Evolutionary conservation across 352 stramenopile species (phyloP).

Genomic region (Pythium utonaiense): DNA sequence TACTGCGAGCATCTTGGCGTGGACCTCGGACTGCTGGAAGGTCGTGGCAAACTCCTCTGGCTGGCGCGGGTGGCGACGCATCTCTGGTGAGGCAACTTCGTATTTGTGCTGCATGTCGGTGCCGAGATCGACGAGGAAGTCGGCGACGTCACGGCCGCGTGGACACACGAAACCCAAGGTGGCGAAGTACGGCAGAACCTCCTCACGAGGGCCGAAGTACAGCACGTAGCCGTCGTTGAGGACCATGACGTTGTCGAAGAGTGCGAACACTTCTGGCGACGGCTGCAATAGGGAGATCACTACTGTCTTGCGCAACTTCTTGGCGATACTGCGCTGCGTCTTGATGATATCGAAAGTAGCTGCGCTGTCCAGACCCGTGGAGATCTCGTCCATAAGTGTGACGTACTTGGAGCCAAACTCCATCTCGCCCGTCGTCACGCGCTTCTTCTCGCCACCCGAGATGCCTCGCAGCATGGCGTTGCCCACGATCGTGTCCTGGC

Average conservation of each 20-base stretch:
- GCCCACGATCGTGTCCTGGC: constrained; percentile 42
- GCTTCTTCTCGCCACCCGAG: constrained; percentile 53
- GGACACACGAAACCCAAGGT: constrained; percentile 19
- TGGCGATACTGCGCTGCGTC: too few relatives aligned
- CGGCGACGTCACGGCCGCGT: constrained; percentile 19
- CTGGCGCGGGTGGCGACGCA: neutral
- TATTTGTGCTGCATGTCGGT: constrained; percentile 23
- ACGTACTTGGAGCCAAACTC: constrained; percentile 80
- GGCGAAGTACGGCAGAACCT: constrained; percentile 21
- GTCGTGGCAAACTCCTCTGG: constrained; percentile 20
- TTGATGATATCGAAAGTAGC: too few relatives aligned
- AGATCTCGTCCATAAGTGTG: constrained; percentile 83
- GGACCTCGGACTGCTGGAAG: constrained; percentile 18
- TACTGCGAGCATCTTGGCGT: constrained; percentile 46
- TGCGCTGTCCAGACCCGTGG: constrained; percentile 62
- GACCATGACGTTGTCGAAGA: too few relatives aligned
- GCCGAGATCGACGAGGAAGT: constrained; percentile 23
- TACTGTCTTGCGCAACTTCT: too few relatives aligned
- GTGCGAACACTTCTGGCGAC: too few relatives aligned
- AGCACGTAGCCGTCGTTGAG: too few relatives aligned
- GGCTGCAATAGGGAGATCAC: too few relatives aligned
- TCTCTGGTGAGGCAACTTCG: neutral
- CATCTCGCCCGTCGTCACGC: constrained; percentile 75
- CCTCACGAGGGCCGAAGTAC: neutral
- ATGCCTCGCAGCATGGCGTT: constrained; percentile 39